Conservation (phyloP, 2,329 filamentous ascomycete species). For the Cytospora piceae region DNA sequence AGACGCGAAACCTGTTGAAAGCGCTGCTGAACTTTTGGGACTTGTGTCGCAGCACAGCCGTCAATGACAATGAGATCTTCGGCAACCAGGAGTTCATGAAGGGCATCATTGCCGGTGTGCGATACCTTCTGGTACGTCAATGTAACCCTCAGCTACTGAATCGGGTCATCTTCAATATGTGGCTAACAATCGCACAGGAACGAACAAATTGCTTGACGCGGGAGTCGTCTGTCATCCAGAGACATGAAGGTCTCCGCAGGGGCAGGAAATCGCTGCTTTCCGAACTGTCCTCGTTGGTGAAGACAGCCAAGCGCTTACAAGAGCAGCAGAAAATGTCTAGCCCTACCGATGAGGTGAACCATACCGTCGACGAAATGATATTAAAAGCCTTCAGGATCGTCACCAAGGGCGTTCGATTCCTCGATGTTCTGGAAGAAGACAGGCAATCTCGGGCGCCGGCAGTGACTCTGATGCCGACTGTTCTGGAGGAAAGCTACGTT, state of each 20-base stretch:
- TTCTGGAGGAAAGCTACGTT: constrained; percentile 60
- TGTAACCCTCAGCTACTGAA: constrained; percentile 1
- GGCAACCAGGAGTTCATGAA: constrained; percentile 92
- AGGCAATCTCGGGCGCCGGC: constrained; percentile 53
- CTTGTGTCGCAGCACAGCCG: constrained; percentile 75
- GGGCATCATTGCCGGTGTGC: constrained; percentile 89
- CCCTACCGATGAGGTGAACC: constrained; percentile 64
- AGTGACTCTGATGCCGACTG: constrained; percentile 63
- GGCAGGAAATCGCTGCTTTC: constrained; percentile 86
- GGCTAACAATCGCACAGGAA: constrained; percentile 61
- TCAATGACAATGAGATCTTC: constrained; percentile 78
- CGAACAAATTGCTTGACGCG: constrained; percentile 84
- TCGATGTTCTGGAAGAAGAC: constrained; percentile 80
- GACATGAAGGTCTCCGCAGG: constrained; percentile 74
- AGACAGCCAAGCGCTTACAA: constrained; percentile 83
- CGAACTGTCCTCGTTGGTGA: constrained; percentile 87
- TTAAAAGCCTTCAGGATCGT: constrained; percentile 92
- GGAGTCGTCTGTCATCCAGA: constrained; percentile 75
- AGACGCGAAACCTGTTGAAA: constrained; percentile 82
- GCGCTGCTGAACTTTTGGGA: constrained; percentile 94
- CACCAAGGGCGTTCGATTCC: constrained; percentile 85
- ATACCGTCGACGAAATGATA: constrained; percentile 89
- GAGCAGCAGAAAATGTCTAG: constrained; percentile 62
- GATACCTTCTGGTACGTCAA: constrained; percentile 78
- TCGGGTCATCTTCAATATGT: constrained; percentile 4